Percentiles rank a stretch among this genome's conserved stretches.
These are phyloP conservation scores for Syzygium syzygioides DNA, from an alignment of 441 rosid species.

Conservation along the genomic window DNA sequence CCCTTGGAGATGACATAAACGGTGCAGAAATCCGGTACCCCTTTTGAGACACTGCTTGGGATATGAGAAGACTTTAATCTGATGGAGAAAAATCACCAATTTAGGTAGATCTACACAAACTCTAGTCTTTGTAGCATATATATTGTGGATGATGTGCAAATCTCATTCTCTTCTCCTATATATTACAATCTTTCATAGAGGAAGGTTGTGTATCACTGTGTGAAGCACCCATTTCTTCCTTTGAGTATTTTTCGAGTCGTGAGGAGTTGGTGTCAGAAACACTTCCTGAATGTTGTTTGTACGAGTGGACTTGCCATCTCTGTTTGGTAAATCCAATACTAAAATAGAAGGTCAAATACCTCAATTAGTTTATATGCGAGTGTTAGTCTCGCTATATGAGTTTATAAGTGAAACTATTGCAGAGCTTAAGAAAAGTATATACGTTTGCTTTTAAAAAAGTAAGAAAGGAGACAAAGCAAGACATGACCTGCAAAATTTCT, in stretches of 20 bases:
- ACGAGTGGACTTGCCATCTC: neutral
- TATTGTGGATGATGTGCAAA: neutral
- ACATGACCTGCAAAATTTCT: neutral
- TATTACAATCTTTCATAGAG: neutral
- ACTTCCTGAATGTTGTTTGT: neutral
- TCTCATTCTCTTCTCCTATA: neutral
- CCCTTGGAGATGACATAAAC: conserved; percentile 8
- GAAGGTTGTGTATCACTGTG: neutral
- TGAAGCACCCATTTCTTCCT: neutral
- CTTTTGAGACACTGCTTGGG: conserved; percentile 53
- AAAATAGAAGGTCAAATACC: neutral
- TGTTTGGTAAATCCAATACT: neutral
- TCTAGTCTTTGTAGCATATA: neutral
- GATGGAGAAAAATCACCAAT: neutral
- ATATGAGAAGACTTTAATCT: conserved; percentile 66
- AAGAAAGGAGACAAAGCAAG: neutral
- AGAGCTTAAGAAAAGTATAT: neutral
- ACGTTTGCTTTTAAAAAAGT: neutral
- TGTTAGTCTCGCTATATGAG: neutral
- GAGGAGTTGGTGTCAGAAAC: neutral
- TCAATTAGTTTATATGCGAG: neutral
- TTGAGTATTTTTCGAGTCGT: neutral
- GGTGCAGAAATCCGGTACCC: conserved; percentile 4
- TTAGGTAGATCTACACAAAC: neutral
- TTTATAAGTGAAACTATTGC: neutral